phyloP scores from a whole-genome alignment of 2,329 filamentous ascomycete species.

The Achaetomium macrosporum region DNA sequence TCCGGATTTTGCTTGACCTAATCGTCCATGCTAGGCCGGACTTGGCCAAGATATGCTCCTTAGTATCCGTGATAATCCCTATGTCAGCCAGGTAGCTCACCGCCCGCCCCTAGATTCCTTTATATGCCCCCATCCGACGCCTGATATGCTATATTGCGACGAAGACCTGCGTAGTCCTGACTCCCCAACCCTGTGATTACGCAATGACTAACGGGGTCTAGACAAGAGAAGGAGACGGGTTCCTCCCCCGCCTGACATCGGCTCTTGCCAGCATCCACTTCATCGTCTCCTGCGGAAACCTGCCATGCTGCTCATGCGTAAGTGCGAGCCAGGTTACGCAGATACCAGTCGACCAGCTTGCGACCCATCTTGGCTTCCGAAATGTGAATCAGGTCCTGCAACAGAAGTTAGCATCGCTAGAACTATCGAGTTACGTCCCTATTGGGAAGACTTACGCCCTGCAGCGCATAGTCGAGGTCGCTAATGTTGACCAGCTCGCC shows the following conservation, averaged over 20 bases:
- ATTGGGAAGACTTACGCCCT: slow-evolving; percentile 61
- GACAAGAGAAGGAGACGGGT: background rate
- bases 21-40: too few relatives aligned
- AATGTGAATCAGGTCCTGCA: slow-evolving; percentile 90
- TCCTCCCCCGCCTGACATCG: background rate
- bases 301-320: slow-evolving; percentile 55
- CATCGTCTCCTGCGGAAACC: background rate
- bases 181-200: slow-evolving; percentile 16
- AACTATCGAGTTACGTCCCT: background rate
- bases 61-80: background rate
- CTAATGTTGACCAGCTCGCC: slow-evolving; percentile 89
- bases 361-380: slow-evolving; percentile 97
- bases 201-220: slow-evolving; percentile 15
- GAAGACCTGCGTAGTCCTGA: slow-evolving; percentile 14
- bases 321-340: slow-evolving; percentile 90
- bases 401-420: slow-evolving; percentile 22
- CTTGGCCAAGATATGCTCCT: background rate
- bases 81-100: background rate
- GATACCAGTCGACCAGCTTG: slow-evolving; percentile 97
- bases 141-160: slow-evolving; percentile 22
- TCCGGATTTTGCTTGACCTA: too few relatives aligned
- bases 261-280: background rate
- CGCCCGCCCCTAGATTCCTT: slow-evolving; percentile 1
- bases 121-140: slow-evolving; percentile 17
- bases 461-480: slow-evolving; percentile 94